A percentile compares a stretch with the other conserved stretches of the same genome.
Evolutionary conservation across 1,284 basidiomycete genomes (phyloP).

Genomic region (Cutaneotrichosporon sp.): DNA sequence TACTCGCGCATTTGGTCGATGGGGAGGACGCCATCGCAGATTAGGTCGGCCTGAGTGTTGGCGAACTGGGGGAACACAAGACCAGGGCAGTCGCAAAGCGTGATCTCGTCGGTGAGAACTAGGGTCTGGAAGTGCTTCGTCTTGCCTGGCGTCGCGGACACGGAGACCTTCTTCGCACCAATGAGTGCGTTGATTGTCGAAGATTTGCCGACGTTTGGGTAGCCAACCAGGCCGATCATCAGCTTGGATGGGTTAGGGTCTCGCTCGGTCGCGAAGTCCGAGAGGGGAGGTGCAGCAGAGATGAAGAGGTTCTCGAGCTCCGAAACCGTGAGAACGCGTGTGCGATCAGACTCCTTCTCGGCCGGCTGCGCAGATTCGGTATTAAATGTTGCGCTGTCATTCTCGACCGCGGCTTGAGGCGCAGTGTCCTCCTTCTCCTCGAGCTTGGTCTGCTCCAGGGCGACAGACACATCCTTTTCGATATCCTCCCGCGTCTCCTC

Average conservation of each 20-base stretch:
- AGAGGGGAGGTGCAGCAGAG: slow-evolving; percentile 67
- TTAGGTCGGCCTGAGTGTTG: slow-evolving; percentile 87
- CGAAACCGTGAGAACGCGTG: slow-evolving; percentile 74
- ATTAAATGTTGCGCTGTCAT: no score
- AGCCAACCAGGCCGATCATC: slow-evolving; percentile 61
- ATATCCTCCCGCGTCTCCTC: slow-evolving; percentile 15
- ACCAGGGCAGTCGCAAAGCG: slow-evolving; percentile 98
- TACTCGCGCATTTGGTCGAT: slow-evolving; percentile 98
- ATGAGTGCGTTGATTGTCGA: slow-evolving; percentile 58
- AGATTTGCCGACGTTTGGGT: slow-evolving; percentile 61
- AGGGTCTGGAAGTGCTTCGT: slow-evolving; percentile 99
- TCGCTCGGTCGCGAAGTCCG: slow-evolving; percentile 62
- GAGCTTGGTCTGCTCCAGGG: slow-evolving; percentile 24
- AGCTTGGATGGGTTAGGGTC: slow-evolving; percentile 64
- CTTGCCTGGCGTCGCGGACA: slow-evolving; percentile 95
- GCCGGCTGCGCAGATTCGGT: slow-evolving; percentile 12
- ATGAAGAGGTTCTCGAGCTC: slow-evolving; percentile 87
- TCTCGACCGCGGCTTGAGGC: no score
- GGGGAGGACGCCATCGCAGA: slow-evolving; percentile 94
- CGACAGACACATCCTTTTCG: slow-evolving; percentile 23
- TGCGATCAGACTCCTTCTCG: slow-evolving; percentile 58
- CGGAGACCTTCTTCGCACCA: slow-evolving; percentile 85
- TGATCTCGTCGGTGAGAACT: slow-evolving; percentile 75
- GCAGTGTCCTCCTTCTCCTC: background rate
- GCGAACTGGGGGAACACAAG: slow-evolving; percentile 98